Evolutionary conservation across 2,329 filamentous ascomycete species (phyloP).

Genomic region (Penicillium palitans): DNA sequence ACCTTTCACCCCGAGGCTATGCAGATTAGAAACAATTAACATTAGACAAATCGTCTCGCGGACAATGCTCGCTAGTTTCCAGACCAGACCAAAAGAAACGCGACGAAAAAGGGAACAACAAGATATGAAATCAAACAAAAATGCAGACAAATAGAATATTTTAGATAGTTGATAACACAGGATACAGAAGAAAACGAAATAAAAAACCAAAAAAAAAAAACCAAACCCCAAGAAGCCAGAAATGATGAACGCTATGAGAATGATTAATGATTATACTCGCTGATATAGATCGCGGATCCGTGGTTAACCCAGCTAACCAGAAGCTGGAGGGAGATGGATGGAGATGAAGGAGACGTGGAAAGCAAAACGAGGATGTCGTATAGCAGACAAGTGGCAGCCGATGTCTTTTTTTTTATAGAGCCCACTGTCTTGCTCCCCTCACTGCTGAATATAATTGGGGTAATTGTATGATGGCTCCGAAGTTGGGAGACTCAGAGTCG

Average conservation of each 20-base stretch:
- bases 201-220: background rate
- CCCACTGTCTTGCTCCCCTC: slow-evolving; percentile 12
- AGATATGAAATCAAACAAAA: slow-evolving; percentile 1
- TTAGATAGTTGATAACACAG: slow-evolving; percentile 7
- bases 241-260: slow-evolving; percentile 18
- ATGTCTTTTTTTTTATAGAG: background rate
- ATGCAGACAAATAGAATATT: background rate
- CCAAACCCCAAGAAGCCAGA: slow-evolving; percentile 4
- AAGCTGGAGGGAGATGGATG: slow-evolving; percentile 1
- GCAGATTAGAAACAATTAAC: slow-evolving; percentile 9
- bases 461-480: slow-evolving; percentile 34
- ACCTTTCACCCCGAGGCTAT: slow-evolving; percentile 8
- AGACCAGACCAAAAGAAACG: background rate
- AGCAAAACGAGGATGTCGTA: background rate
- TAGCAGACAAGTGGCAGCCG: slow-evolving; percentile 4
- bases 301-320: slow-evolving; percentile 15
- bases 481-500: slow-evolving; percentile 40
- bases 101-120: slow-evolving; percentile 4
- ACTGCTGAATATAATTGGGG: slow-evolving; percentile 30
- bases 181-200: slow-evolving; percentile 2
- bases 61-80: slow-evolving; percentile 6
- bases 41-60: slow-evolving; percentile 8
- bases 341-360: slow-evolving; percentile 12
- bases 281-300: slow-evolving; percentile 17
- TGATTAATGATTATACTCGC: slow-evolving; percentile 26